Percentiles rank a stretch among this genome's conserved stretches.
Conservation (phyloP, 192 early-diverging fungal genomes). For the Coemansia sp. region DNA sequence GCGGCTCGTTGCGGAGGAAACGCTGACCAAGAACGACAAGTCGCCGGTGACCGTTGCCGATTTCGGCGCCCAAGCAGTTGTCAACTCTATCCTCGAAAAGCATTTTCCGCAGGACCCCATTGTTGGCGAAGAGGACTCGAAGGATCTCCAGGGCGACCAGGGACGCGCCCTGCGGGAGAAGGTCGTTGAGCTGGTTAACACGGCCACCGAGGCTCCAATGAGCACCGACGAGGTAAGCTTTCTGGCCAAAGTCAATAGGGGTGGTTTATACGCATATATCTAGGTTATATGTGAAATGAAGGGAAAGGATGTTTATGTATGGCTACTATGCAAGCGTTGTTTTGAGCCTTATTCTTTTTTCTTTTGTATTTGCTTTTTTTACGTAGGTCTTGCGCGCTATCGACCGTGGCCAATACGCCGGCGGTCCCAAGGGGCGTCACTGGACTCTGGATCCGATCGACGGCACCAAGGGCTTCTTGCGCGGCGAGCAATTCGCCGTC, state of each 20-base stretch:
- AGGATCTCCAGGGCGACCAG: slow-evolving; percentile 73
- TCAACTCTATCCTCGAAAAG: slow-evolving; percentile 74
- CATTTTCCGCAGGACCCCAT: slow-evolving; percentile 86
- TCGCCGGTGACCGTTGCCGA: slow-evolving; percentile 99
- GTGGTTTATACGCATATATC: too few relatives aligned
- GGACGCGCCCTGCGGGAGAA: slow-evolving; percentile 65
- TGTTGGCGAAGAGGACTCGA: slow-evolving; percentile 94
- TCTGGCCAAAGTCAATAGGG: too few relatives aligned
- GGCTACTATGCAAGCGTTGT: neutral
- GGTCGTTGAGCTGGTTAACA: slow-evolving; percentile 80
- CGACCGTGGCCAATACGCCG: slow-evolving; percentile 83
- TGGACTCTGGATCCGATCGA: slow-evolving; percentile 90
- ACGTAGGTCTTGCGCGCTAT: slow-evolving; percentile 76
- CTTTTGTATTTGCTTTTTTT: neutral
- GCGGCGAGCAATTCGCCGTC: slow-evolving; percentile 96
- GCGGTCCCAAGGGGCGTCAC: slow-evolving; percentile 70
- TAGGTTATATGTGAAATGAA: too few relatives aligned
- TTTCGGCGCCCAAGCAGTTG: slow-evolving; percentile 92
- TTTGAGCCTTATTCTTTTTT: neutral
- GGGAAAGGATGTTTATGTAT: too few relatives aligned
- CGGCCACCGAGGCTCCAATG: slow-evolving; percentile 57
- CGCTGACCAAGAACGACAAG: slow-evolving; percentile 90
- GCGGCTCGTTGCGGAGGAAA: slow-evolving; percentile 71
- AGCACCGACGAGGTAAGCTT: slow-evolving; percentile 63
- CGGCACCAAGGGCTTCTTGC: slow-evolving; percentile 98